Evolutionary conservation across 257 asterid species (phyloP), one percentile per base, ranked within the genome.

Genomic region (Scutellaria minor): DNA sequence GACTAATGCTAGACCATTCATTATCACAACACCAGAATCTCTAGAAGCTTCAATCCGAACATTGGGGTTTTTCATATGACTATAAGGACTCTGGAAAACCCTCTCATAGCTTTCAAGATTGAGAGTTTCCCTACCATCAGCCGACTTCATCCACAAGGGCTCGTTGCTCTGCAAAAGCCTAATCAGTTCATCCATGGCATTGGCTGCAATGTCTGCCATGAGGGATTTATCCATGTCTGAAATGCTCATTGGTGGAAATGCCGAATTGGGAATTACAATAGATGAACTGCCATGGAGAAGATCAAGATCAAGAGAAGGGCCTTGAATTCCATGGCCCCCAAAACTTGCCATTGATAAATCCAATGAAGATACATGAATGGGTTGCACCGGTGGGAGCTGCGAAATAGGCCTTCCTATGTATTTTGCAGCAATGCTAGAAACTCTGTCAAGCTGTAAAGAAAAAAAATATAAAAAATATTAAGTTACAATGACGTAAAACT

Each of bases 321-420:
- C 90, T 46, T 48, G 81, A 18, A 85, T 76, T 12, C 85, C 90
- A 24, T 84, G 91, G 6, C 85, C 83, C 6, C 84, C 87, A 37
- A 75, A 88, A 69, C 84, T 86, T 0, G 89, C 82, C 98, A 92
- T 87, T 64, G 97, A 87, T 48, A 93, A 79, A 64, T 93, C 97
- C 56, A 95, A 73, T 40, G 98, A 84, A 5, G 99, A 95, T 2
- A 90, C 74, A 73, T 90, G 96, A 74, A 88, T 81, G 7, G 96
- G 97, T 66, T 89, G 97, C 64, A 92, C 86, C 0, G 96, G 97
- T 64, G 98, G 96, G 2, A 95, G 87, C 69, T 95, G 98, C 13
- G 98, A 85, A 37, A 95, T 87, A 7, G 99, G 98, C 85, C 99
- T 85, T 13, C 99, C 99, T 24, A 90, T 90, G 82, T 95, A 91